These are phyloP conservation scores for Phascolomyces articulosus DNA, from an alignment of 371 early-diverging fungal species.

Conservation along the genomic window DNA sequence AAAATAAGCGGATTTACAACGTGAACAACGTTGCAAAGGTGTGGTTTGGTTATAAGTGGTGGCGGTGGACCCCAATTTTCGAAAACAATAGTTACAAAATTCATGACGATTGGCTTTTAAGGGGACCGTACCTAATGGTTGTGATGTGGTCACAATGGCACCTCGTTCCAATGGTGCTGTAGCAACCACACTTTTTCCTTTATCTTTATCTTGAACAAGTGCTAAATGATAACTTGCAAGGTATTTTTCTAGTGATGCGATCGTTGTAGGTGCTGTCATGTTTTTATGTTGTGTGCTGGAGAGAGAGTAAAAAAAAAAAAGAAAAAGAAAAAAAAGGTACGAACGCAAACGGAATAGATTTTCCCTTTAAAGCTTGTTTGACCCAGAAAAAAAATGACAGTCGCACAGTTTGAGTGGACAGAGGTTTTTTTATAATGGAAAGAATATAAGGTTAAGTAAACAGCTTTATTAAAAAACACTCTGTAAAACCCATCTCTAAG, in stretches of 20 bases:
- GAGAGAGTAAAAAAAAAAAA: background rate
- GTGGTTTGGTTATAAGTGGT: background rate
- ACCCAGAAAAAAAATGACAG: constrained; percentile 4
- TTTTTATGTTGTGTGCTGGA: background rate
- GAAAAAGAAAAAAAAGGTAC: background rate
- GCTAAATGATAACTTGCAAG: constrained; percentile 14
- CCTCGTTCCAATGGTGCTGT: constrained; percentile 26
- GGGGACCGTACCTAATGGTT: constrained; percentile 44
- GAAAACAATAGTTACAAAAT: constrained; percentile 49
- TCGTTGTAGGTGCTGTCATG: background rate
- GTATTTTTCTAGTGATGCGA: constrained; percentile 14
- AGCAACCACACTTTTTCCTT: constrained; percentile 32
- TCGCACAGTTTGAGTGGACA: background rate
- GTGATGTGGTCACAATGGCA: constrained; percentile 38
- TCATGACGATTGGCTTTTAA: constrained; percentile 35
- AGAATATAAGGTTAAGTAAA: no score
- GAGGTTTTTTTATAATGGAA: no score
- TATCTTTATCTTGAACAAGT: constrained; percentile 18
- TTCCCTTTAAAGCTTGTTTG: background rate
- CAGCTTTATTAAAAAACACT: no score
- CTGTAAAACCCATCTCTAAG: no score
- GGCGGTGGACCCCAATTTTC: constrained; percentile 19
- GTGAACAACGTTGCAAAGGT: constrained; percentile 48
- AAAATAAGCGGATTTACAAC: constrained; percentile 48
- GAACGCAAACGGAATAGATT: background rate